Evolutionary conservation across 345 rosid genomes (phyloP), one percentile per base, ranked within the genome.

Genomic region (Acer yangbiense): DNA sequence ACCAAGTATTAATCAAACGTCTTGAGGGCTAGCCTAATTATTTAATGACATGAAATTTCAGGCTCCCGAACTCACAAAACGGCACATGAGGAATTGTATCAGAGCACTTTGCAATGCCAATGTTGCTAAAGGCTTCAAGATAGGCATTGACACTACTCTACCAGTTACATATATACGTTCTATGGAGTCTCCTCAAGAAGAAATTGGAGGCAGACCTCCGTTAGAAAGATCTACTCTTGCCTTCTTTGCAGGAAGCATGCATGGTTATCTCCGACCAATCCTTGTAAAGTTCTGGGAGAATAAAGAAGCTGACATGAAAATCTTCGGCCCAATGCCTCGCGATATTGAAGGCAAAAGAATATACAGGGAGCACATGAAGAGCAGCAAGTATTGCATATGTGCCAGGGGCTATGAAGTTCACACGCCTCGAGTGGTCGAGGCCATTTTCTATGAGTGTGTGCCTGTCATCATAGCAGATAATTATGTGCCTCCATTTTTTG

Each of bases 321-420:
- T 95, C 80, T 72, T 89, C 0, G 94, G 95, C 60, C 91, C 92
- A 2, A 80, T 93, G 93, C 88, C 92, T 27, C 94, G 89, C 17
- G 89, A 89, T 65, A 68, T 78, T 8, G 84, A 86, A 55, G 81
- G 97, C 81, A 91, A 89, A 80, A 87, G 80, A 81, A 58, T 73
- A 9, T 95, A 93, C 84, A 72, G 91, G 29, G 97, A 92, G 72
- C 75, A 88, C 85, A 90, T 95, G 96, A 92, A 95, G 86, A 90
- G 91, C 79, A 95, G 97, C 87, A 90, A 83, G 84, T 95, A 89
- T 76, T 95, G 99, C 82, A 82, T 93, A 25, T 95, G 98, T 58
- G 97, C 97, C n/a, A 86, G 91, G 75, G 99, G 98, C 3, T 92
- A 92, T 57, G 94, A 93, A 82, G 98, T 93, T 55, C 94, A 90